Conservation (phyloP, 2,329 filamentous ascomycete species). For the Claviceps capensis region DNA sequence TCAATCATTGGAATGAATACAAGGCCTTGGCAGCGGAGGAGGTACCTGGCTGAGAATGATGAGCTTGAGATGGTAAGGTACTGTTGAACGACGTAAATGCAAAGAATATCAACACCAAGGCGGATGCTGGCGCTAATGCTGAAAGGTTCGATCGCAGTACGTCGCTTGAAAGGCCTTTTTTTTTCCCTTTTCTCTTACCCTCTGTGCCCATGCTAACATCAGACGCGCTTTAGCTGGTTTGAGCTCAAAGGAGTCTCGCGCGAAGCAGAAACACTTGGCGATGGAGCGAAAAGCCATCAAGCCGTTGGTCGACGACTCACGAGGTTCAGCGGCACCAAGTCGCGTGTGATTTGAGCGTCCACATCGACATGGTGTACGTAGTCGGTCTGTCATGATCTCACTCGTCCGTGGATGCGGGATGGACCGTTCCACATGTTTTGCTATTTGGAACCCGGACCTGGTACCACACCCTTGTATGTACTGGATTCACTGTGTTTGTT, state of each 20-base stretch:
- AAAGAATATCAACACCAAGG: slow-evolving; percentile 12
- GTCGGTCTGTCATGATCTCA: no score
- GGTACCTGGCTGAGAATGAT: background rate
- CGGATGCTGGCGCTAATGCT: slow-evolving; percentile 17
- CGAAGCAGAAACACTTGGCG: slow-evolving; percentile 79
- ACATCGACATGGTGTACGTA: no score
- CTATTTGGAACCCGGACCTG: background rate
- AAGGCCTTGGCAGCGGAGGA: slow-evolving; percentile 1
- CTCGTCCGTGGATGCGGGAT: background rate
- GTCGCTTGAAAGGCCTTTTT: slow-evolving; percentile 8
- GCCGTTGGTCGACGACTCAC: slow-evolving; percentile 60
- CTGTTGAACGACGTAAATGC: background rate
- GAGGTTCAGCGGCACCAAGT: slow-evolving; percentile 56
- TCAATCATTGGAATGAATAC: slow-evolving; percentile 26
- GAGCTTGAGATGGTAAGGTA: background rate
- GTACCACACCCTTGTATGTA: background rate
- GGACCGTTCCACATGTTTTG: background rate
- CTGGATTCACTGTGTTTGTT: background rate
- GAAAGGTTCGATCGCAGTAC: slow-evolving; percentile 30
- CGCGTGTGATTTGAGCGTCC: background rate
- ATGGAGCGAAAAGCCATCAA: slow-evolving; percentile 86
- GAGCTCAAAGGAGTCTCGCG: slow-evolving; percentile 74
- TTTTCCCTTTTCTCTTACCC: no score
- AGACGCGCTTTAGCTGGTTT: slow-evolving; percentile 1
- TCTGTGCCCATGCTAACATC: background rate